Conservation (phyloP, 805 yeast species). For the Starmerella asiatica region DNA sequence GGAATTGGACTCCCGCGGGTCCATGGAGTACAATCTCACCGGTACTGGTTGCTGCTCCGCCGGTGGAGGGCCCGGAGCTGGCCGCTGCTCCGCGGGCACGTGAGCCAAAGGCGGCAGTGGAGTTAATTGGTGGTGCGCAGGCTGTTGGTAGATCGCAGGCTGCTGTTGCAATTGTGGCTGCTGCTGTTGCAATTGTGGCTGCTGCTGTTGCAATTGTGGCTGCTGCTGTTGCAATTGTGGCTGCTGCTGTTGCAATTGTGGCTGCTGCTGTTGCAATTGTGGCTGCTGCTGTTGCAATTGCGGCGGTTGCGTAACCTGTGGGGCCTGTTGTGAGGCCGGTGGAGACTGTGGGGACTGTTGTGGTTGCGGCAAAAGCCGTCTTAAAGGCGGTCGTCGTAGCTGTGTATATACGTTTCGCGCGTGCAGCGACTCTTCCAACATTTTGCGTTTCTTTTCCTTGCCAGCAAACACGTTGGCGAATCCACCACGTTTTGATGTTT, state of each 20-base stretch:
- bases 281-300: no score
- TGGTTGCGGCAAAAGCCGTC: no score
- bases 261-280: no score
- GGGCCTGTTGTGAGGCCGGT: no score
- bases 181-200: no score
- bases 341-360: no score
- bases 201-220: no score
- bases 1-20: background rate
- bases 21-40: background rate
- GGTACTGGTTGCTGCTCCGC: background rate
- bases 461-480: slow-evolving; percentile 29
- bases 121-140: slow-evolving; percentile 7
- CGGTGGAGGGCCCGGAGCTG: background rate
- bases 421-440: background rate
- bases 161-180: background rate
- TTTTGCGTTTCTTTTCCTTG: slow-evolving; percentile 17
- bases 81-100: background rate
- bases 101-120: background rate
- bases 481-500: slow-evolving; percentile 40
- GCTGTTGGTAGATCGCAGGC: background rate
- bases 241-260: no score
- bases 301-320: no score
- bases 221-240: no score
- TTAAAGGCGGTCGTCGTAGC: no score
- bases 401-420: no score